Evolutionary conservation across 2,329 filamentous ascomycete species (phyloP).

Genomic region (Colletotrichum karsti): DNA sequence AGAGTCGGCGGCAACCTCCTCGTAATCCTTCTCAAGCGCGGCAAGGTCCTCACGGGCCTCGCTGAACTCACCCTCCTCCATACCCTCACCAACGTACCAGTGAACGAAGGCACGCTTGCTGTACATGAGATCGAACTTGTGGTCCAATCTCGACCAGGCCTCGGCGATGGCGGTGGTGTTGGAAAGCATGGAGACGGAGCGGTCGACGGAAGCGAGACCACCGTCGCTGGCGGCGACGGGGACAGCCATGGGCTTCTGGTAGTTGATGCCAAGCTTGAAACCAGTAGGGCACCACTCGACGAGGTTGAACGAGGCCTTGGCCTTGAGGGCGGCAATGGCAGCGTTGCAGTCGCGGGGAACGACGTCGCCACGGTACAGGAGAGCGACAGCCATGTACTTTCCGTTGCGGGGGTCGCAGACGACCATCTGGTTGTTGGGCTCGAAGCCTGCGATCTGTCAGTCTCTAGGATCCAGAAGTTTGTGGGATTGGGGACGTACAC

Average conservation of each 20-base stretch:
- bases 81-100: constrained; percentile 88
- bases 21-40: constrained; percentile 86
- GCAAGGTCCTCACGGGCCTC: constrained; percentile 88
- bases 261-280: constrained; percentile 81
- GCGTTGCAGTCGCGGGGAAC: constrained; percentile 75
- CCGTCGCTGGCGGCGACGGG: constrained; percentile 62
- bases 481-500: constrained; percentile 57
- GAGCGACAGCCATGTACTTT: constrained; percentile 80
- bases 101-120: constrained; percentile 80
- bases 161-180: constrained; percentile 80
- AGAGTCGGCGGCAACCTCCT: constrained; percentile 83
- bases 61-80: constrained; percentile 92
- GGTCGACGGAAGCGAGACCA: constrained; percentile 68
- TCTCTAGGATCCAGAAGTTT: neutral
- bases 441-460: constrained; percentile 65
- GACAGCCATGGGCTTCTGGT: constrained; percentile 72
- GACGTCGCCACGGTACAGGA: constrained; percentile 77
- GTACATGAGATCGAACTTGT: constrained; percentile 84
- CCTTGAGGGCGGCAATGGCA: constrained; percentile 73
- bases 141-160: constrained; percentile 76
- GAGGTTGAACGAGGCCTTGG: constrained; percentile 76
- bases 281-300: constrained; percentile 81
- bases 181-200: constrained; percentile 75
- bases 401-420: constrained; percentile 78
- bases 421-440: constrained; percentile 83